Percentiles rank a stretch among this genome's conserved stretches.
Conservation (phyloP, 192 early-diverging fungal species). For the Backusella circina region DNA sequence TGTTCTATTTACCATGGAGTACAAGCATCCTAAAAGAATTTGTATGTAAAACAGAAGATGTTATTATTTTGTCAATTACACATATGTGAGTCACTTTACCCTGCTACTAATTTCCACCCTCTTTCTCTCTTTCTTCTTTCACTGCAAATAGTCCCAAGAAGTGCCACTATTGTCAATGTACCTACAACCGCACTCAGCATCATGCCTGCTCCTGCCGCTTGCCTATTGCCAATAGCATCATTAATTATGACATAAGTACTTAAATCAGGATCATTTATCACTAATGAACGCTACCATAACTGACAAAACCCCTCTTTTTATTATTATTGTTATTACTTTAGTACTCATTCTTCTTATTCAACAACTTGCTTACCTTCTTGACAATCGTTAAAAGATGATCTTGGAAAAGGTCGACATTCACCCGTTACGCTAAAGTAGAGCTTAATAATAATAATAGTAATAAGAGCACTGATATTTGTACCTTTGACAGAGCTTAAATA, state of each 20-base stretch:
- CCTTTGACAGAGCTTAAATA: constrained; percentile 25
- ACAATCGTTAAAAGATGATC: constrained; percentile 13
- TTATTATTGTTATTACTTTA: background rate
- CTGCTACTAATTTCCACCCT: constrained; percentile 24
- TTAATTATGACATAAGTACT: background rate
- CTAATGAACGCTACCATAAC: constrained; percentile 1
- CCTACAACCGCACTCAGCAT: constrained; percentile 23
- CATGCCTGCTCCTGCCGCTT: constrained; percentile 19
- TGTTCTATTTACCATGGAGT: constrained; percentile 12
- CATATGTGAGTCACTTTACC: constrained; percentile 3
- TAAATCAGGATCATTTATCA: background rate
- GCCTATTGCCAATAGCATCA: background rate
- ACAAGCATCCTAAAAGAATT: constrained; percentile 13
- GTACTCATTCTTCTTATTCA: background rate
- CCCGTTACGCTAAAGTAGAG: constrained; percentile 13
- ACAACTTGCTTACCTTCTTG: constrained; percentile 6
- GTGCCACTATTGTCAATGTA: constrained; percentile 11
- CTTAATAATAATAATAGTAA: background rate
- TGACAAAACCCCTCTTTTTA: constrained; percentile 21
- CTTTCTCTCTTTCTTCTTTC: constrained; percentile 21
- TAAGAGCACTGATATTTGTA: background rate
- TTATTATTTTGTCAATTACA: background rate
- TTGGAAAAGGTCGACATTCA: constrained; percentile 27
- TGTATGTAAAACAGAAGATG: background rate
- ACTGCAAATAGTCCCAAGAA: constrained; percentile 21